These are phyloP conservation scores for Dictyostelium firmibasis DNA, from an alignment of 78 protist genomes.

Conservation along the genomic window DNA sequence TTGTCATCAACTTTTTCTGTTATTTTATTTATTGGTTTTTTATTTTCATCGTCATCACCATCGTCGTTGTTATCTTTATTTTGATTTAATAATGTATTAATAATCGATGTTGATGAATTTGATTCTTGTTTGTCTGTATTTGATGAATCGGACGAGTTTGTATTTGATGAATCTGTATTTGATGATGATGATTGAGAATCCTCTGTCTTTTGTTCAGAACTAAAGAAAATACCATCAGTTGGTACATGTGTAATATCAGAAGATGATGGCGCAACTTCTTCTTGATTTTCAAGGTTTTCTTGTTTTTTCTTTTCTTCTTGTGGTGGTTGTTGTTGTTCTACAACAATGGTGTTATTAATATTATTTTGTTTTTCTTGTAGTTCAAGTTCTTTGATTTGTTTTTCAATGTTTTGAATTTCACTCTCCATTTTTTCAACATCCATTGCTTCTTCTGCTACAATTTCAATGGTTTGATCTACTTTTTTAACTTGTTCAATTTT, in stretches of 20 bases:
- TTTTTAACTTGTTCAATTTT: neutral
- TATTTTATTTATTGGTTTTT: neutral
- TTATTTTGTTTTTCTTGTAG: neutral
- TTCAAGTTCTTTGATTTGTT: slow-evolving; percentile 19
- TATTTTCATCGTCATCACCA: slow-evolving; percentile 23
- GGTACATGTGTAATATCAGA: neutral
- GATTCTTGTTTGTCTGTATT: neutral
- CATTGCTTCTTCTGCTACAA: neutral
- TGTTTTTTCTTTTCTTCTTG: neutral
- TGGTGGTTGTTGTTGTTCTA: neutral
- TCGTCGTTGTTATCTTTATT: neutral
- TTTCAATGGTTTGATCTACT: neutral
- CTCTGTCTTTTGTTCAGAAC: slow-evolving; percentile 10
- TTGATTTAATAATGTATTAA: neutral
- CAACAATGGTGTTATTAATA: neutral
- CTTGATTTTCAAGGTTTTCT: neutral
- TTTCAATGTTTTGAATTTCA: neutral
- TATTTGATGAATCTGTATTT: neutral
- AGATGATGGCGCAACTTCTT: neutral
- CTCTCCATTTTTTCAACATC: neutral
- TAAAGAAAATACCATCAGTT: neutral
- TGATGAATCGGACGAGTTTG: neutral
- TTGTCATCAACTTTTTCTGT: neutral
- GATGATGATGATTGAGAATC: neutral
- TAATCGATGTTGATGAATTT: neutral